Evolutionary conservation across 495 filamentous ascomycete species (phyloP).

Genomic region (Penicillium robsamsonii): DNA sequence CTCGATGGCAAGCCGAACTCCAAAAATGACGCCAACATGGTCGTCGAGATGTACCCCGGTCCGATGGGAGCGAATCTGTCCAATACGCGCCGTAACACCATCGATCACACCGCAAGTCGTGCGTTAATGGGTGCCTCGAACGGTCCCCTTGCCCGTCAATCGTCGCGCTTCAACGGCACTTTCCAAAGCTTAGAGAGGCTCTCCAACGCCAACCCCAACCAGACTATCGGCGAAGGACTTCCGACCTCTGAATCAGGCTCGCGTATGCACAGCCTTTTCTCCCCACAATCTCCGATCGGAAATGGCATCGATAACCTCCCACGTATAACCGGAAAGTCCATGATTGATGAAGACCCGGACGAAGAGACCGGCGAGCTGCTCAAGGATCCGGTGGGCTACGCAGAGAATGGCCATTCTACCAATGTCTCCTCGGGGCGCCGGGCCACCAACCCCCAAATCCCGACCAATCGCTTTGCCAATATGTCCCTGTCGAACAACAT

Average conservation of each 20-base stretch:
- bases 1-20: constrained; percentile 79
- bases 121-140: constrained; percentile 53
- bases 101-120: constrained; percentile 55
- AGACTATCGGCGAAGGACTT: constrained; percentile 53
- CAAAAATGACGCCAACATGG: constrained; percentile 71
- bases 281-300: constrained; percentile 78
- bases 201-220: constrained; percentile 58
- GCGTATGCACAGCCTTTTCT: constrained; percentile 73
- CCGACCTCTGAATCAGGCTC: constrained; percentile 58
- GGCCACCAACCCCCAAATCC: constrained; percentile 71
- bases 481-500: constrained; percentile 69
- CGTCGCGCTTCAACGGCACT: constrained; percentile 73
- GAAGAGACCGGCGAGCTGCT: constrained; percentile 84
- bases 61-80: constrained; percentile 40
- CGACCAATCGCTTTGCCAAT: constrained; percentile 65
- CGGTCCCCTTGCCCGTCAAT: constrained; percentile 60
- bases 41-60: constrained; percentile 66
- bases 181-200: constrained; percentile 73
- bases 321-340: constrained; percentile 73
- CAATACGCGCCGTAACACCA: constrained; percentile 56
- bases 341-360: constrained; percentile 82
- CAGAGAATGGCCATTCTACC: constrained; percentile 65
- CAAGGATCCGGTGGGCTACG: constrained; percentile 81
- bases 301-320: constrained; percentile 68
- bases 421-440: constrained; percentile 52